Evolutionary conservation across 2,329 filamentous ascomycete species (phyloP), one percentile per base, ranked within the genome.

Genomic region (Phialemoniopsis sp.): DNA sequence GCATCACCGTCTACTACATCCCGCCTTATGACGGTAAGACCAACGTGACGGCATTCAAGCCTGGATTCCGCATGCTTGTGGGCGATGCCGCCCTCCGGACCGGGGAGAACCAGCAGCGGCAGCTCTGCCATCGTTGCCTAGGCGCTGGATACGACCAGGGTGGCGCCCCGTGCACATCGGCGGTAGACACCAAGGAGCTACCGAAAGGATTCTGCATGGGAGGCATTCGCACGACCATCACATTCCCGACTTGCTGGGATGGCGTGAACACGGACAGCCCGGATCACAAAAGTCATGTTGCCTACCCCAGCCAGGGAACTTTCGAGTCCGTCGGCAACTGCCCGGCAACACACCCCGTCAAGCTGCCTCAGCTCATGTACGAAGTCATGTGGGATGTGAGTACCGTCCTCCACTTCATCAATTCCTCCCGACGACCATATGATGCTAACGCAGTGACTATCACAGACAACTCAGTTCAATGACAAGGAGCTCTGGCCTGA

Each of bases 311-410:
- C 46, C 47, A 12, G 8, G 43, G 45, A 3, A 48, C 47, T 17
- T 53, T 46, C 5, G 53, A 62, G 16, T 63, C 71, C 40, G 60
- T 52, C 31, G 74, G 73, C 12, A 48, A 50, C n/a, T 79, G 75
- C 46, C 75, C 74, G 0, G 32, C 54, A 5, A 61, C 60, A 3
- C 72, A 77, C 50, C 76, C 75, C 1, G 66, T 70, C 2, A 74
- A 73, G 46, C 60, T 80, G 4, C 66, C 78, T 13, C 78, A 77
- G 14, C 66, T 84, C 41, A 81, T 83, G 64, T 77, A 67, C 48
- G 78, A 82, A 56, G 70, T 78, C 39, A 70, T 78, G 52, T 83
- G 71, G 66, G 56, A 66, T 38, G 53, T 55, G 39, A 62, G 51
- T 55, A 8, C 13, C 21, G 29, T 29, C 8, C n/a, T n/a, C n/a